Percentiles rank a stretch among this genome's conserved stretches.
phyloP scores from a whole-genome alignment of 768 basidiomycete species.

The Mycena maculata region DNA sequence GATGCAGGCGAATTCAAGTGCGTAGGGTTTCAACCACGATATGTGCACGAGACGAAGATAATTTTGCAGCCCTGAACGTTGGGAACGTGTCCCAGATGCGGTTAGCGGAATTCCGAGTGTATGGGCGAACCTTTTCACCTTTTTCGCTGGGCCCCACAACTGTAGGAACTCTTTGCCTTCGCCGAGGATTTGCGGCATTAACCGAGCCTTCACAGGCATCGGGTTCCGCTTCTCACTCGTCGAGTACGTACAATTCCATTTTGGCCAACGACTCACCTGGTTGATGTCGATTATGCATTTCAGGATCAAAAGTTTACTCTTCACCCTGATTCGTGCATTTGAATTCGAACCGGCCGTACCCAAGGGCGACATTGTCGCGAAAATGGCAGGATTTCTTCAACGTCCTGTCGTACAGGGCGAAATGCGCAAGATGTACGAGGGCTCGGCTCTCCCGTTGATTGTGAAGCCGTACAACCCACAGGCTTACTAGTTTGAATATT shows the following conservation, averaged over 20 bases:
- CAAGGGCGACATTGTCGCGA: slow-evolving; percentile 7
- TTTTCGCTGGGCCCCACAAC: slow-evolving; percentile 61
- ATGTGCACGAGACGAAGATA: too few relatives aligned
- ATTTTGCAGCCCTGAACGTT: slow-evolving; percentile 80
- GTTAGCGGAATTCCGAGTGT: slow-evolving; percentile 64
- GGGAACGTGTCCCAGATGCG: slow-evolving; percentile 61
- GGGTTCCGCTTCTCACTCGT: slow-evolving; percentile 73
- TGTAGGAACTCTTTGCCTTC: neutral
- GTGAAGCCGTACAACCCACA: too few relatives aligned
- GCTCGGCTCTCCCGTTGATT: too few relatives aligned
- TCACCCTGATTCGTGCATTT: slow-evolving; percentile 54
- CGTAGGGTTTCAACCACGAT: too few relatives aligned
- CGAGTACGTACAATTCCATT: slow-evolving; percentile 50
- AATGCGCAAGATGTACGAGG: too few relatives aligned
- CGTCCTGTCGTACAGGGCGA: too few relatives aligned
- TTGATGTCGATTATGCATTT: too few relatives aligned
- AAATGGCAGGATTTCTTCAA: too few relatives aligned
- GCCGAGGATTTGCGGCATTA: neutral
- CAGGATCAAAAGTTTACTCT: neutral
- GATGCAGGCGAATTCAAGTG: slow-evolving; percentile 73
- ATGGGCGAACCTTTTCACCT: slow-evolving; percentile 69
- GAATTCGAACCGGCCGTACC: slow-evolving; percentile 51
- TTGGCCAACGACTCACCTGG: neutral
- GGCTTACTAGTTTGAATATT: too few relatives aligned
- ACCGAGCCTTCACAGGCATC: slow-evolving; percentile 49